Percentiles rank a stretch among this genome's conserved stretches.
Evolutionary conservation across 768 basidiomycete genomes (phyloP).

Genomic region (Mycena filopes): DNA sequence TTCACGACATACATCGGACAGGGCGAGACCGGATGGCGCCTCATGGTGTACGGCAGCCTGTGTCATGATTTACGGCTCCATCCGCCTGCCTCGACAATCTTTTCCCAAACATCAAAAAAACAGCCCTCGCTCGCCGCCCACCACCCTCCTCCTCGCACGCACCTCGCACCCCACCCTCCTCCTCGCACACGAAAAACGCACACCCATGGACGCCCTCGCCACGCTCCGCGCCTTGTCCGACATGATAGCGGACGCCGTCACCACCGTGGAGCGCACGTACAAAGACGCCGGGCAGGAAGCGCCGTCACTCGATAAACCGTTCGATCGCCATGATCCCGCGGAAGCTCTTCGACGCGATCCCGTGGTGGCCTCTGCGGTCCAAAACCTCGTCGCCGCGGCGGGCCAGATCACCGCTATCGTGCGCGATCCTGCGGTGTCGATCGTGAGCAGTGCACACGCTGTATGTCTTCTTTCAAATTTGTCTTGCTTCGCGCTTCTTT

Average conservation of each 20-base stretch:
- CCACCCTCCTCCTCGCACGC: no score
- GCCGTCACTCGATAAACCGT: constrained; percentile 3
- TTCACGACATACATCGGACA: no score
- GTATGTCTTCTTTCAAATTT: not conserved
- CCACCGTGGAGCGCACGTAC: not conserved
- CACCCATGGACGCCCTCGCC: not conserved
- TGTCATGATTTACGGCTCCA: no score
- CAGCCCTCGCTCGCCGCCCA: no score
- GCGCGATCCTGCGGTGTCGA: not conserved
- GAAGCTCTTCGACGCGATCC: constrained; percentile 7
- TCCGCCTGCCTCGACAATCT: no score
- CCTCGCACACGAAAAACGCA: no score
- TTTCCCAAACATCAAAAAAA: no score
- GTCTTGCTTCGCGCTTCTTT: no score
- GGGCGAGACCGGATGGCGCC: no score
- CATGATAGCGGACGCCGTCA: not conserved
- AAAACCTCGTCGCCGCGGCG: constrained; percentile 10
- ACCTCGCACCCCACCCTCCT: no score
- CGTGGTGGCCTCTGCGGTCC: not conserved
- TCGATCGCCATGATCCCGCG: constrained; percentile 2
- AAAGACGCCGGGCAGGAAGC: not conserved
- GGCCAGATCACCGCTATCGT: constrained; percentile 1
- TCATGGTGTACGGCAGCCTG: no score
- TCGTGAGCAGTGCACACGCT: constrained; percentile 7
- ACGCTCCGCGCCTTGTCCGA: not conserved